Conservation (phyloP, 2,329 filamentous ascomycete genomes). For the Fusarium mexicanum region DNA sequence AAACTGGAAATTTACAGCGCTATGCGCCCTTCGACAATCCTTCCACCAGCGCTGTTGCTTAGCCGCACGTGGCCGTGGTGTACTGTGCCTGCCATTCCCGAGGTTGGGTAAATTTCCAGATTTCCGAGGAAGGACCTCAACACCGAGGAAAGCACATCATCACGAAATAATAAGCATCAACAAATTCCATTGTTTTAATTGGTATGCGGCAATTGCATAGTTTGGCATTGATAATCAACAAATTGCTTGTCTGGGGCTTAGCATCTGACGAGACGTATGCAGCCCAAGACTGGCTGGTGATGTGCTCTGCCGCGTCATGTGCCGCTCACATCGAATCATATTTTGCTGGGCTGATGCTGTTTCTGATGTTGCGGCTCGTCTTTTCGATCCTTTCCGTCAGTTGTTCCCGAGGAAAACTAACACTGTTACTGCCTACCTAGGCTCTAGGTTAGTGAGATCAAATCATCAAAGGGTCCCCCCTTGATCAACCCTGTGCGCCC, state of each 20-base stretch:
- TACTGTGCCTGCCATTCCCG: neutral
- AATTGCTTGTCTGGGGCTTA: constrained; percentile 1
- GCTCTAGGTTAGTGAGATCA: constrained; percentile 11
- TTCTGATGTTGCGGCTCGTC: constrained; percentile 3
- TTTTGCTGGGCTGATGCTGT: constrained; percentile 23
- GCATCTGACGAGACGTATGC: constrained; percentile 1
- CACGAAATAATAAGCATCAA: neutral
- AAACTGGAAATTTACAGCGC: constrained; percentile 6
- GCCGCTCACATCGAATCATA: constrained; percentile 26
- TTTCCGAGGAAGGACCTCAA: constrained; percentile 2
- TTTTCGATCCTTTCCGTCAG: constrained; percentile 22
- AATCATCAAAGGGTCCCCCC: constrained; percentile 10
- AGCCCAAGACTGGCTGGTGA: neutral
- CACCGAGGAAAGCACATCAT: neutral
- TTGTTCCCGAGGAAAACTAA: constrained; percentile 13
- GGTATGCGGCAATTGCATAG: neutral
- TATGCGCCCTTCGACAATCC: neutral
- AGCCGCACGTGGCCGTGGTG: neutral
- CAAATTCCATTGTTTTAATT: neutral
- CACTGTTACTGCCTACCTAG: neutral
- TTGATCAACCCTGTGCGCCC: constrained; percentile 5
- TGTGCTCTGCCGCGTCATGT: constrained; percentile 27
- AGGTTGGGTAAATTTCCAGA: neutral
- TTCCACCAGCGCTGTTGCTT: neutral
- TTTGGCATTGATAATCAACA: neutral